Evolutionary conservation across 371 early-diverging fungal genomes (phyloP), one percentile per base, ranked within the genome.

Genomic region (Mortierella sp.): DNA sequence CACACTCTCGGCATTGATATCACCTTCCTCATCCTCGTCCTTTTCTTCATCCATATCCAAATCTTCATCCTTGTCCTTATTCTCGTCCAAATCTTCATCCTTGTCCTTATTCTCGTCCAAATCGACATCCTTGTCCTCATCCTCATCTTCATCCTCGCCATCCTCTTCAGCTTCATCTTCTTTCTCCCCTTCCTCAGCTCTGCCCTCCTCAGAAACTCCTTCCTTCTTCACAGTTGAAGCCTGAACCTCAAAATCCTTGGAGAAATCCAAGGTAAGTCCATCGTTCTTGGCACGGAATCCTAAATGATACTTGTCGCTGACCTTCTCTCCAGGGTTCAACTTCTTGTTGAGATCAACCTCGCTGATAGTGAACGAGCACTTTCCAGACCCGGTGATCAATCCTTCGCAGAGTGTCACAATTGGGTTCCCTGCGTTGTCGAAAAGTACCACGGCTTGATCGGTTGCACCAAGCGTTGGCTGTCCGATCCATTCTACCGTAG

Each of bases 401-500:
- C 80, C 75, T 35, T 75, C 57, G 30, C 75, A 79, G 28, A 75
- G 65, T 1, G 66, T 62, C 9, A 75, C 49, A 35, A 80, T 24
- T 0, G 70, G 58, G 3, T 61, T 32, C 6, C 70, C 54, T 30
- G n/a, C 35, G 18, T 69, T 22, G 55, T 75, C 68, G 59, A 75
- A 72, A 22, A 75, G 75, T 6, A 72, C 72, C 6, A 72, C 63
- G 1, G 72, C 54, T 16, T 80, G 75, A 52, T 72, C 62, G 8
- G 68, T 43, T n/a, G 52, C 37, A 30, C 71, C 74, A 6, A 75
- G 66, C 8, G 81, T 75, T 0, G 72, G 69, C 4, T 57, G 22
- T 26, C 75, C 81, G n/a, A 51, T 45, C 75, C 81, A 80, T 51
- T 75, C 75, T 30, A 80, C 45, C 5, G 65, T 80, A 47, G 47